A percentile compares a stretch with the other conserved stretches of the same genome.
Conservation (phyloP, 331 rosid species). For the Phaseolus coccineus region DNA sequence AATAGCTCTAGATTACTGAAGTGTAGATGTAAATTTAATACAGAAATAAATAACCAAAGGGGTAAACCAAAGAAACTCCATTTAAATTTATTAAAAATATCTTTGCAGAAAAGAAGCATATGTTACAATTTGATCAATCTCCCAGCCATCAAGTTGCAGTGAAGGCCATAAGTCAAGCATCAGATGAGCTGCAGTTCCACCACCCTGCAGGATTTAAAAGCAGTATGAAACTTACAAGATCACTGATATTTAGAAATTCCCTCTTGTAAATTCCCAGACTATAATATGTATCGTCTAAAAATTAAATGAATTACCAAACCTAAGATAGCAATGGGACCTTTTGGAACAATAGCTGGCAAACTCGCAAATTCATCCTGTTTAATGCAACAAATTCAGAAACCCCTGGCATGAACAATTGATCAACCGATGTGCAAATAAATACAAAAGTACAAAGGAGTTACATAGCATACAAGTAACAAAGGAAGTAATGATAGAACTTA, state of each 20-base stretch:
- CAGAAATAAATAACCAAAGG: constrained; percentile 1
- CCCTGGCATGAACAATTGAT: constrained; percentile 27
- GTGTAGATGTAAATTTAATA: not conserved
- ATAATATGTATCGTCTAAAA: constrained; percentile 12
- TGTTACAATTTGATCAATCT: constrained; percentile 86
- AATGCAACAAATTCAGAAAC: constrained; percentile 45
- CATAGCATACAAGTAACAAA: not conserved
- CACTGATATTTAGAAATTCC: constrained; percentile 34
- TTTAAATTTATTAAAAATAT: constrained; percentile 25
- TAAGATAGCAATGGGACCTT: constrained; percentile 91
- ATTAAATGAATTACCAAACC: constrained; percentile 78
- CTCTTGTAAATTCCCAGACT: constrained; percentile 22
- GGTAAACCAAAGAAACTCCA: constrained; percentile 3
- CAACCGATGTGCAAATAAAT: constrained; percentile 1
- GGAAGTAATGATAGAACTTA: not conserved
- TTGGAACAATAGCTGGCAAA: constrained; percentile 89
- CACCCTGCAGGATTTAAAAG: constrained; percentile 71
- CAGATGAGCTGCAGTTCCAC: constrained; percentile 92
- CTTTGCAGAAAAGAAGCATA: constrained; percentile 40
- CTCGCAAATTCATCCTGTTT: constrained; percentile 90
- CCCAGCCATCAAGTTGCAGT: constrained; percentile 96
- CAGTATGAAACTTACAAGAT: constrained; percentile 27
- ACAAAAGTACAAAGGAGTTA: not conserved
- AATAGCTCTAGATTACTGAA: constrained; percentile 13
- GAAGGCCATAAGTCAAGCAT: constrained; percentile 94